These are phyloP conservation scores for Pseudonitzschia delicatissima DNA, from an alignment of 108 stramenopile genomes.

Conservation along the genomic window DNA sequence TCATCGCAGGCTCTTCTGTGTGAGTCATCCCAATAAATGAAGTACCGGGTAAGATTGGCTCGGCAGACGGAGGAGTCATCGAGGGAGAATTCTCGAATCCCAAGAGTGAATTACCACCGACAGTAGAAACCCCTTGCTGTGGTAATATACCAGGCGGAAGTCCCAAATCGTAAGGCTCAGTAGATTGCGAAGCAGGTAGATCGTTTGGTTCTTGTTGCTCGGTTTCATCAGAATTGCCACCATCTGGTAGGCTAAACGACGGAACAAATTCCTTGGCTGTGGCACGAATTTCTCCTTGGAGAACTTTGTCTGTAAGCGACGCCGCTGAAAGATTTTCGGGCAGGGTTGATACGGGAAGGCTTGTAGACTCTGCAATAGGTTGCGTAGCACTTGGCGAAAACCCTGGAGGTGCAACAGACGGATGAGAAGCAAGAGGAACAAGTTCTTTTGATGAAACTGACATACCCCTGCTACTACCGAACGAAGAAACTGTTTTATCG, in stretches of 20 bases:
- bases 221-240: neutral
- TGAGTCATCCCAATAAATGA: neutral
- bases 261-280: constrained; percentile 78
- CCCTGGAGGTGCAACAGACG: constrained; percentile 47
- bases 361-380: neutral
- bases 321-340: neutral
- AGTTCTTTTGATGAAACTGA: constrained; percentile 26
- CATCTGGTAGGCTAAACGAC: constrained; percentile 31
- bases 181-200: neutral
- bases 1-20: constrained; percentile 6
- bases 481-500: constrained; percentile 39
- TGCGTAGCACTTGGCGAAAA: constrained; percentile 23
- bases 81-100: constrained; percentile 12
- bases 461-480: constrained; percentile 29
- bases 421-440: constrained; percentile 15
- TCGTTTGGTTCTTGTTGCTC: neutral
- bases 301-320: neutral
- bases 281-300: constrained; percentile 65
- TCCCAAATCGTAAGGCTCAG: neutral
- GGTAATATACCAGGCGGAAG: constrained; percentile 10
- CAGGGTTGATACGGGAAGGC: neutral
- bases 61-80: constrained; percentile 10
- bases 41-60: constrained; percentile 9
- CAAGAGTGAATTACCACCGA: constrained; percentile 5
- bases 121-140: neutral